phyloP scores from a whole-genome alignment of 495 filamentous ascomycete genomes.

The Penicillium ucsense region DNA sequence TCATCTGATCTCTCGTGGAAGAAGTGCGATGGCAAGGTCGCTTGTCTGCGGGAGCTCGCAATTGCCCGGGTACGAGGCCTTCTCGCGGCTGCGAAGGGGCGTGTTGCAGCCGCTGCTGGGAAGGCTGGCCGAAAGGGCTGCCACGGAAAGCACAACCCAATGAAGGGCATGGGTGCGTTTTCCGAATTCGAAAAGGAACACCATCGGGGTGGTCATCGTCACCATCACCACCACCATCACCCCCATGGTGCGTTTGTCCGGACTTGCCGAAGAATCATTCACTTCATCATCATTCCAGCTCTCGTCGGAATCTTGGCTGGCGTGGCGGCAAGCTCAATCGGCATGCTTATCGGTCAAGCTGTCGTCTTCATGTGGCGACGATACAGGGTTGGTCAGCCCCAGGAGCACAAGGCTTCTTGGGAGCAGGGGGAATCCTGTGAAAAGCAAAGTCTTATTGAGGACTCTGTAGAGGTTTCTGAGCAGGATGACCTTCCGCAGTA shows the following conservation, averaged over 20 bases:
- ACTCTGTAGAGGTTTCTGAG: conserved; percentile 23
- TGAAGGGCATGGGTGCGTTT: conserved; percentile 5
- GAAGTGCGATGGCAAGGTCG: conserved; percentile 31
- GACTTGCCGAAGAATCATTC: conserved; percentile 35
- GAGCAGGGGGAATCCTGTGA: conserved; percentile 29
- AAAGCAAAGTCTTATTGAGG: conserved; percentile 34
- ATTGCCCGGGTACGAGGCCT: conserved; percentile 29
- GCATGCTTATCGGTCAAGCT: conserved; percentile 43
- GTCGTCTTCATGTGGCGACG: conserved; percentile 43
- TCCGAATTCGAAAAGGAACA: background rate
- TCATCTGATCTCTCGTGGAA: conserved; percentile 29
- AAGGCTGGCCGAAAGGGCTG: conserved; percentile 23
- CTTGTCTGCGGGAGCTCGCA: conserved; percentile 31
- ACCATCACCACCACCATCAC: conserved; percentile 9
- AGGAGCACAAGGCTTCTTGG: conserved; percentile 21
- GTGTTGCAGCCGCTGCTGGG: conserved; percentile 22
- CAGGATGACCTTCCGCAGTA: conserved; percentile 32
- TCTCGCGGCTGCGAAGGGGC: conserved; percentile 30
- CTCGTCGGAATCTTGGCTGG: conserved; percentile 40
- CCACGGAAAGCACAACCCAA: conserved; percentile 17
- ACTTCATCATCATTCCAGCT: conserved; percentile 40
- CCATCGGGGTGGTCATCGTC: conserved; percentile 1
- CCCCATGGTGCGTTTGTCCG: conserved; percentile 32
- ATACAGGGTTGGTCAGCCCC: conserved; percentile 23
- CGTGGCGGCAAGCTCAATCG: conserved; percentile 40